Conservation (phyloP, 2,329 filamentous ascomycete species). For the Neonectria sp. region DNA sequence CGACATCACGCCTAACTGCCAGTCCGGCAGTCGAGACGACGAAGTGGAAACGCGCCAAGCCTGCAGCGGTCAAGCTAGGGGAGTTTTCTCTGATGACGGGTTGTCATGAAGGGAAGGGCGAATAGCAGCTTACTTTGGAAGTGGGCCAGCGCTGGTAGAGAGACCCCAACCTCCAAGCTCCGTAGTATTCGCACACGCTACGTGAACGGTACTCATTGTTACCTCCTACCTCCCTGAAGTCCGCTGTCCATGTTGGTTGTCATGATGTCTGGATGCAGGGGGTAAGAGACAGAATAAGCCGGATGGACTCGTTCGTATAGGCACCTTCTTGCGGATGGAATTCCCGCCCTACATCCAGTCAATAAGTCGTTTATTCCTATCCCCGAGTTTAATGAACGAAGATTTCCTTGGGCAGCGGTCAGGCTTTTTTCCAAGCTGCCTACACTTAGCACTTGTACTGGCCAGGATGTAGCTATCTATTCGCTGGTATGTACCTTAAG, state of each 20-base stretch:
- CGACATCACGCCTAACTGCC: not conserved
- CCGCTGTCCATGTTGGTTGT: not conserved
- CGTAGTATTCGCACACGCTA: not conserved
- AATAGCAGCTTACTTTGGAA: not conserved
- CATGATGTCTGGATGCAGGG: not conserved
- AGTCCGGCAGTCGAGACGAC: not conserved
- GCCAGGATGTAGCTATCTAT: too few relatives aligned
- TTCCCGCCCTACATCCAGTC: not conserved
- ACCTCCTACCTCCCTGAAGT: too few relatives aligned
- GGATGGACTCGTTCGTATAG: not conserved
- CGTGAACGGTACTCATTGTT: too few relatives aligned
- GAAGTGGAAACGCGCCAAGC: conserved; percentile 7
- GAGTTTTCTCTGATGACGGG: not conserved
- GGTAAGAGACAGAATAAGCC: not conserved
- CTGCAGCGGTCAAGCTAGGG: not conserved
- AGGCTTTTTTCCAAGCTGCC: too few relatives aligned
- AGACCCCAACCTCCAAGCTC: not conserved
- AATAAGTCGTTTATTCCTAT: not conserved
- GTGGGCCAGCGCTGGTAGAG: conserved; percentile 13
- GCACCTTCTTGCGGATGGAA: not conserved
- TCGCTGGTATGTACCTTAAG: too few relatives aligned
- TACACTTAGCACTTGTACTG: too few relatives aligned
- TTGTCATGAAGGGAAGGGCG: conserved; percentile 6
- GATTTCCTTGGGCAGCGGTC: too few relatives aligned
- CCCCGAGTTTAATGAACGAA: too few relatives aligned